These are phyloP conservation scores for Ophiostoma pallidulum DNA, from an alignment of 2,329 filamentous ascomycete species.

Conservation along the genomic window DNA sequence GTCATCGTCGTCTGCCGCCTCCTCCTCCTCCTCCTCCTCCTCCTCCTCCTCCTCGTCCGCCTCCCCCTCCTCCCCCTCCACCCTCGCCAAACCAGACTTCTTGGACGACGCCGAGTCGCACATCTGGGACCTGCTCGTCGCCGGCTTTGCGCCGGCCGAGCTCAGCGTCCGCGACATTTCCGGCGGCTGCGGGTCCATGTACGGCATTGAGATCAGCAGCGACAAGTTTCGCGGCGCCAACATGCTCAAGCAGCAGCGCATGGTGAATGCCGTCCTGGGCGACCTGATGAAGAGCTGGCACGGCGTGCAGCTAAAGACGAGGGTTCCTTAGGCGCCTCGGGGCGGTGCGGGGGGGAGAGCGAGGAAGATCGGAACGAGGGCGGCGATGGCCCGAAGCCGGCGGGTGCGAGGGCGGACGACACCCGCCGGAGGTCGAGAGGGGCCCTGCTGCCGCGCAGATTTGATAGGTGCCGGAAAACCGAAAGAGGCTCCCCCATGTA, in stretches of 20 bases:
- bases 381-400: too few relatives aligned
- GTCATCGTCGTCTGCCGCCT: neutral
- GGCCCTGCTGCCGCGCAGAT: too few relatives aligned
- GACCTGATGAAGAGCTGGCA: conserved; percentile 76
- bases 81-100: conserved; percentile 36
- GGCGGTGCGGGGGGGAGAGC: neutral
- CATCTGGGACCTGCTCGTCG: conserved; percentile 46
- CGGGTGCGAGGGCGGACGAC: too few relatives aligned
- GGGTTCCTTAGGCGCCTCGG: conserved; percentile 35
- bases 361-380: neutral
- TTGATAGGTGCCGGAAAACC: too few relatives aligned
- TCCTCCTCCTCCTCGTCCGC: neutral
- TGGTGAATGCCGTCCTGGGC: conserved; percentile 66
- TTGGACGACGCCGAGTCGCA: conserved; percentile 47
- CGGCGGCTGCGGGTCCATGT: conserved; percentile 81
- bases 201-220: conserved; percentile 69
- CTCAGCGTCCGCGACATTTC: conserved; percentile 68
- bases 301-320: conserved; percentile 70
- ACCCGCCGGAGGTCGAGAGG: too few relatives aligned
- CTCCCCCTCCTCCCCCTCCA: neutral
- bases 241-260: conserved; percentile 72
- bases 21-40: neutral
- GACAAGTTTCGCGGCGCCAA: conserved; percentile 59
- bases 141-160: conserved; percentile 41
- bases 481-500: too few relatives aligned